These are phyloP conservation scores for Aspergillus sparsus DNA, from an alignment of 495 filamentous ascomycete genomes.

Conservation along the genomic window DNA sequence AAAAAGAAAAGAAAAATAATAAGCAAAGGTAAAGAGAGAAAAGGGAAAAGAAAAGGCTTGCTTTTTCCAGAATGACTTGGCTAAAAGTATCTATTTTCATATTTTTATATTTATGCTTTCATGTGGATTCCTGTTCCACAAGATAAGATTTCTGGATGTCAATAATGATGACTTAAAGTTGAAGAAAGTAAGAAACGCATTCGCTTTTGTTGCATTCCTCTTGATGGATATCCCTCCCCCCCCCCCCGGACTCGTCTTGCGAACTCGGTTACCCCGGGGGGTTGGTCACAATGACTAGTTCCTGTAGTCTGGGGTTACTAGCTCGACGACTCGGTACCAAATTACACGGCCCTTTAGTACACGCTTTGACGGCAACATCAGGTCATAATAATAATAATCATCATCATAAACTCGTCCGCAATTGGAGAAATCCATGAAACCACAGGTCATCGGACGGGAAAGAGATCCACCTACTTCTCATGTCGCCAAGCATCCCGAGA, in stretches of 20 bases:
- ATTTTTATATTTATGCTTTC: not conserved
- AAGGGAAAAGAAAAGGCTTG: not conserved
- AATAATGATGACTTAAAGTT: not conserved
- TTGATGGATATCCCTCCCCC: not conserved
- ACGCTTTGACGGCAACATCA: constrained; percentile 9
- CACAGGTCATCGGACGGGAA: constrained; percentile 1
- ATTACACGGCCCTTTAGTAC: no score
- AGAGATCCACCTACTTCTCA: constrained; percentile 2
- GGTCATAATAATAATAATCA: not conserved
- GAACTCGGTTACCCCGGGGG: no score
- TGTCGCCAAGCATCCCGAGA: not conserved
- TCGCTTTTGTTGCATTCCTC: not conserved
- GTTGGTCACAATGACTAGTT: no score
- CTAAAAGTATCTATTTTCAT: not conserved
- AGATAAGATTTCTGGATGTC: not conserved
- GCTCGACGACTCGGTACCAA: not conserved
- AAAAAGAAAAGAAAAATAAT: no score
- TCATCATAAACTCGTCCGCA: no score
- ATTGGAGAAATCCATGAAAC: not conserved
- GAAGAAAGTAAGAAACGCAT: not conserved
- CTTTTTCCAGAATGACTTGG: not conserved
- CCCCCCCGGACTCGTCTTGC: no score
- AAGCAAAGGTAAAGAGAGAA: not conserved
- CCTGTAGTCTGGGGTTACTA: not conserved
- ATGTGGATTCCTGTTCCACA: not conserved